Conservation (phyloP, 2,329 filamentous ascomycete genomes). For the Furcasterigmium furcatum region DNA sequence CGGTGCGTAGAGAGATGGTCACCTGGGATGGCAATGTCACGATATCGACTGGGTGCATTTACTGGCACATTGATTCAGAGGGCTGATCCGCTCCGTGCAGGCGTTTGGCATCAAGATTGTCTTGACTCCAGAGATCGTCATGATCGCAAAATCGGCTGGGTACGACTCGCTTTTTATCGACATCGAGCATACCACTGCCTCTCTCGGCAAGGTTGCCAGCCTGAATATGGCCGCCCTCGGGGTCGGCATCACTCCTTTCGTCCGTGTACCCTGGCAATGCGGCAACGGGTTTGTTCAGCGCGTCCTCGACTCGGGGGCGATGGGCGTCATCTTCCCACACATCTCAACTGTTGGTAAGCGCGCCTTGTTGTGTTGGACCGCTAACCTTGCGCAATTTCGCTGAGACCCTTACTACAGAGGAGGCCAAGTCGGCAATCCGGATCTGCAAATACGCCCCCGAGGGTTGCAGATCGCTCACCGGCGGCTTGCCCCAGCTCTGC, state of each 20-base stretch:
- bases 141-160: background rate
- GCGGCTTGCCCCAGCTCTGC: slow-evolving; percentile 15
- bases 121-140: background rate
- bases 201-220: slow-evolving; percentile 18
- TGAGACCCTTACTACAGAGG: slow-evolving; percentile 9
- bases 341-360: slow-evolving; percentile 15
- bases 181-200: slow-evolving; percentile 25
- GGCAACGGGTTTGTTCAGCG: slow-evolving; percentile 23
- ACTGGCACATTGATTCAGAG: too few species aligned
- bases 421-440: slow-evolving; percentile 13
- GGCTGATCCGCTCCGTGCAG: too few species aligned
- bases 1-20: too few species aligned
- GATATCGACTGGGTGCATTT: too few species aligned
- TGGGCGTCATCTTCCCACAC: slow-evolving; percentile 23
- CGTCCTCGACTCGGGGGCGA: slow-evolving; percentile 25
- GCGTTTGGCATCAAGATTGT: background rate
- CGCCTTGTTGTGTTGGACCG: background rate
- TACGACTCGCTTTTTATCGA: slow-evolving; percentile 22
- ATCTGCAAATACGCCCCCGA: slow-evolving; percentile 18
- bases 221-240: slow-evolving; percentile 18
- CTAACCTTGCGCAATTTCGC: background rate
- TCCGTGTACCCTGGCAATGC: slow-evolving; percentile 24
- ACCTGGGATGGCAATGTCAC: too few species aligned
- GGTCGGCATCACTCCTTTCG: slow-evolving; percentile 23
- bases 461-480: slow-evolving; percentile 17